Evolutionary conservation across 78 protist genomes (phyloP).

Genomic region (Dictyostelium purpureum): DNA sequence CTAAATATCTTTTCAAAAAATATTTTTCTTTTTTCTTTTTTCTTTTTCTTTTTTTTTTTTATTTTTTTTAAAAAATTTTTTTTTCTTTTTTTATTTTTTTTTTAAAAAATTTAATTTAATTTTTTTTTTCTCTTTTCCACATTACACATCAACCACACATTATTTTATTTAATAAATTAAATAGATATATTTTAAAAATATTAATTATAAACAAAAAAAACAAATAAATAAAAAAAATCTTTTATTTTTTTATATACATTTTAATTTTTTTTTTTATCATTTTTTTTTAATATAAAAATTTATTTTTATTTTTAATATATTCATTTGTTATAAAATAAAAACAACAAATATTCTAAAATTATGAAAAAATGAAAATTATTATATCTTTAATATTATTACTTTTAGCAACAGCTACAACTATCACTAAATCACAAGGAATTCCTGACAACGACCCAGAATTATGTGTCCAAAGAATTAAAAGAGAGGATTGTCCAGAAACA

Average conservation of each 20-base stretch:
- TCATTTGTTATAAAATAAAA: too few relatives aligned
- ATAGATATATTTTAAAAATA: too few relatives aligned
- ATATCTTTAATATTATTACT: not conserved
- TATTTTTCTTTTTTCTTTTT: not conserved
- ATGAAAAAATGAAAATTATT: not conserved
- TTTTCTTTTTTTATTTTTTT: not conserved
- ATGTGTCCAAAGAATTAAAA: conserved; percentile 12
- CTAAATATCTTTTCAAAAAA: too few relatives aligned
- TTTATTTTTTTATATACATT: too few relatives aligned
- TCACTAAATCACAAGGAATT: not conserved
- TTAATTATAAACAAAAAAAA: not conserved
- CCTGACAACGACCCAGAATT: conserved; percentile 47
- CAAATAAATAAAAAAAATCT: too few relatives aligned
- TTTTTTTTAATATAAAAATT: too few relatives aligned
- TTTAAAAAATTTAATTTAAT: too few relatives aligned
- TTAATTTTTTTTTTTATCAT: not conserved
- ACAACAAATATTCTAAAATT: not conserved
- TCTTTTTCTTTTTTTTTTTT: not conserved
- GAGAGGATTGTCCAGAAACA: conserved; percentile 50
- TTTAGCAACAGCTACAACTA: not conserved
- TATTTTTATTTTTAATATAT: too few relatives aligned
- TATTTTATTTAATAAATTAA: too few relatives aligned
- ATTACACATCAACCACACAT: too few relatives aligned
- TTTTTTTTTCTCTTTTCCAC: not conserved
- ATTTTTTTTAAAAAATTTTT: not conserved